Percentiles rank a stretch among this genome's conserved stretches.
Conservation (phyloP, 345 rosid species). For the Populus deltoides region DNA sequence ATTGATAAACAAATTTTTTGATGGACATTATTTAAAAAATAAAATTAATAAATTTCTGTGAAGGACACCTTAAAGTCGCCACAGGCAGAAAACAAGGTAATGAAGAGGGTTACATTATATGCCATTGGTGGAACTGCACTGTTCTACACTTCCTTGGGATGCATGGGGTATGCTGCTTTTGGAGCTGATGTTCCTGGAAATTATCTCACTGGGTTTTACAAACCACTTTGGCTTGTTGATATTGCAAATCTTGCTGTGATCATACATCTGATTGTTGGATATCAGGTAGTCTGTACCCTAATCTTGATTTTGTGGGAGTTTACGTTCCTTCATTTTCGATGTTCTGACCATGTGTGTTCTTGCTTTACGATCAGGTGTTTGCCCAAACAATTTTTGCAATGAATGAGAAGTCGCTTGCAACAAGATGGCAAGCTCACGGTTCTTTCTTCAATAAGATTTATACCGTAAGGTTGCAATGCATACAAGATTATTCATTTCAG, state of each 20-base stretch:
- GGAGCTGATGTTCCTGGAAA: constrained; percentile 35
- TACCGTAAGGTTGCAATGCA: background rate
- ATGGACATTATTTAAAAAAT: background rate
- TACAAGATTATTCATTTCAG: background rate
- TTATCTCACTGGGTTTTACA: constrained; percentile 29
- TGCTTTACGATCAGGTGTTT: constrained; percentile 13
- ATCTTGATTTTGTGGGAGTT: too few relatives aligned
- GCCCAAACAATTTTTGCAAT: constrained; percentile 26
- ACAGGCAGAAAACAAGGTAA: constrained; percentile 32
- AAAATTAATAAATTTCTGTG: background rate
- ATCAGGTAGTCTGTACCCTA: constrained; percentile 23
- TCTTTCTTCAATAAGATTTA: constrained; percentile 10
- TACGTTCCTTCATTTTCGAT: too few relatives aligned
- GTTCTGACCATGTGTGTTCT: too few relatives aligned
- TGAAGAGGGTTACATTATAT: constrained; percentile 32
- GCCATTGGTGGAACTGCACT: constrained; percentile 19
- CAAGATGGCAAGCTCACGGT: constrained; percentile 2
- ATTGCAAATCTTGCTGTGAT: constrained; percentile 31
- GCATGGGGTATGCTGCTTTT: constrained; percentile 38
- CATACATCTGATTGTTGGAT: constrained; percentile 34
- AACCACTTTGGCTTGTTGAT: constrained; percentile 36
- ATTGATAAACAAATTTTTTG: background rate
- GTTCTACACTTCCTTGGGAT: constrained; percentile 28
- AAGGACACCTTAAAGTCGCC: constrained; percentile 37
- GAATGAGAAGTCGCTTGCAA: constrained; percentile 5